A percentile compares a stretch with the other conserved stretches of the same genome.
These are phyloP conservation scores for Wickerhamomyces pijperi DNA, from an alignment of 805 yeast genomes.

Conservation along the genomic window DNA sequence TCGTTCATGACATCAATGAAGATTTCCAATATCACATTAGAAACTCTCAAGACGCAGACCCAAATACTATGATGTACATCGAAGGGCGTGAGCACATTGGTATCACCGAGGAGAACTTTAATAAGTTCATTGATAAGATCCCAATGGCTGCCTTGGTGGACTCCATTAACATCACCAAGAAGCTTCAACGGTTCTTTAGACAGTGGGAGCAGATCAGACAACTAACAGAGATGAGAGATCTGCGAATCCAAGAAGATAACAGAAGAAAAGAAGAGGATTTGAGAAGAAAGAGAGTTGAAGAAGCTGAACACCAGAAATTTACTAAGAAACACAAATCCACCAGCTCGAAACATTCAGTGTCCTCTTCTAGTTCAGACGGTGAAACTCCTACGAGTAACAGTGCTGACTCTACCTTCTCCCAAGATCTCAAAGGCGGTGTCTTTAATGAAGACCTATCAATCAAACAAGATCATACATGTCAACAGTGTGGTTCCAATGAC, in stretches of 20 bases:
- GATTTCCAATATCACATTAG: constrained; percentile 10
- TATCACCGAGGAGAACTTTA: background rate
- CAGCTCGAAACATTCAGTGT: background rate
- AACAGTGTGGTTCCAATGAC: constrained; percentile 61
- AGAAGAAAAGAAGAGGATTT: constrained; percentile 2
- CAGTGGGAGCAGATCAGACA: constrained; percentile 5
- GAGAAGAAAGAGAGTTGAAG: background rate
- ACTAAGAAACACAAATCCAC: constrained; percentile 4
- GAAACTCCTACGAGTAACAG: too few species aligned
- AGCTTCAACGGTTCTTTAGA: constrained; percentile 5
- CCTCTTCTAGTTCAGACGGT: background rate
- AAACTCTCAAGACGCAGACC: constrained; percentile 1
- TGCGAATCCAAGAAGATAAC: background rate
- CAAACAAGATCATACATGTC: constrained; percentile 25
- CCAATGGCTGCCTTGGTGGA: constrained; percentile 3
- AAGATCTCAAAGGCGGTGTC: constrained; percentile 4
- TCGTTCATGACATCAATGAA: constrained; percentile 10
- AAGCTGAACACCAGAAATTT: background rate
- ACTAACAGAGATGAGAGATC: background rate
- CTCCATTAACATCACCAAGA: constrained; percentile 1
- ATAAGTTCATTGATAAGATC: constrained; percentile 2
- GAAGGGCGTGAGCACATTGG: background rate
- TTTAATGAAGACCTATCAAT: constrained; percentile 12
- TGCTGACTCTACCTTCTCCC: too few species aligned
- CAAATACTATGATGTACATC: constrained; percentile 1